These are phyloP conservation scores for Aspergillus candidus DNA, from an alignment of 2,329 filamentous ascomycete species.

Conservation along the genomic window DNA sequence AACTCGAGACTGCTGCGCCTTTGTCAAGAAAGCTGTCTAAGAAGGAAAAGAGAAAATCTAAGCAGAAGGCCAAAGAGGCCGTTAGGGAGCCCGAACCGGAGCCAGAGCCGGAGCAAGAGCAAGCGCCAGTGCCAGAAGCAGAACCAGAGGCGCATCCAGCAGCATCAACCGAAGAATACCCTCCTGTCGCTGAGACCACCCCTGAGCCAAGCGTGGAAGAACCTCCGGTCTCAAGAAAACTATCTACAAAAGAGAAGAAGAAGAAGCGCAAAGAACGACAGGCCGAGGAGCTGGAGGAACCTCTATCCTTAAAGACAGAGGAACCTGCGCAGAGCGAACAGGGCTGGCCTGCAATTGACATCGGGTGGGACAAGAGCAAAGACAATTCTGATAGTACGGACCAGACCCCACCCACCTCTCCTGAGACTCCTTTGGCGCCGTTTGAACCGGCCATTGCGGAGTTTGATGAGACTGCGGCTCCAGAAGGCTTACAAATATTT, in stretches of 20 bases:
- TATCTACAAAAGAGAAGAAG: slow-evolving; percentile 32
- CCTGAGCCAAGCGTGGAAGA: slow-evolving; percentile 3
- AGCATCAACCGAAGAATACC: background rate
- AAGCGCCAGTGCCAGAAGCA: background rate
- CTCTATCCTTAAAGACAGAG: background rate
- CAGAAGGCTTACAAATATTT: slow-evolving; percentile 14
- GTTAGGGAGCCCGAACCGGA: slow-evolving; percentile 6
- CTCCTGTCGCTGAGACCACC: background rate
- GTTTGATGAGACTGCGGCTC: slow-evolving; percentile 23
- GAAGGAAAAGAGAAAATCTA: slow-evolving; percentile 32
- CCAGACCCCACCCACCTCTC: slow-evolving; percentile 17
- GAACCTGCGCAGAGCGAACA: slow-evolving; percentile 23
- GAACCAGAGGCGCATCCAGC: slow-evolving; percentile 3
- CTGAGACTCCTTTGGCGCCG: slow-evolving; percentile 17
- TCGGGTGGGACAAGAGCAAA: slow-evolving; percentile 32
- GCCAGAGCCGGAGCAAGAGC: slow-evolving; percentile 1
- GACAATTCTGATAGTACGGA: slow-evolving; percentile 14
- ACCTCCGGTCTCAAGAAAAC: slow-evolving; percentile 15
- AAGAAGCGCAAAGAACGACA: slow-evolving; percentile 21
- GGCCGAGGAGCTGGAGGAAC: slow-evolving; percentile 1
- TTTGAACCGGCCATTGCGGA: slow-evolving; percentile 23
- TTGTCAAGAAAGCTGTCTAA: slow-evolving; percentile 27
- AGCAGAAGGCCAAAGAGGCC: slow-evolving; percentile 20
- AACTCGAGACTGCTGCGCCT: slow-evolving; percentile 6
- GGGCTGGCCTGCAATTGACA: slow-evolving; percentile 34